Conservation (phyloP, 2,329 filamentous ascomycete genomes). For the Myriosclerotinia scirpicola region DNA sequence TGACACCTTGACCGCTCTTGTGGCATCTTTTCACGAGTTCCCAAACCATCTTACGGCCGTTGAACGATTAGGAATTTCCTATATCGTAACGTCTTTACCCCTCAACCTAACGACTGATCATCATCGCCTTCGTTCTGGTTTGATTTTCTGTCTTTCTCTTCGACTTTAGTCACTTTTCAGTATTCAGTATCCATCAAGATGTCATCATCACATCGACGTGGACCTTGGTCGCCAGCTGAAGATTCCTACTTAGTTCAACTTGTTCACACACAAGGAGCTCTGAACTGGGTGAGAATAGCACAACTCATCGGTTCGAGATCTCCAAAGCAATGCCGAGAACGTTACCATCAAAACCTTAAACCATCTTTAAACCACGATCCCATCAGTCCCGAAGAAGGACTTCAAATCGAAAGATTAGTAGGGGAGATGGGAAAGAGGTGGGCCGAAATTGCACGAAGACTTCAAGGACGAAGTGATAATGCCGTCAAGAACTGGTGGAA, state of each 20-base stretch:
- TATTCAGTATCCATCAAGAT: slow-evolving; percentile 27
- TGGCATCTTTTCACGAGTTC: slow-evolving; percentile 9
- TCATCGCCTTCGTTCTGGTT: slow-evolving; percentile 16
- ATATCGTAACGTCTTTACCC: slow-evolving; percentile 22
- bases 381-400: slow-evolving; percentile 69
- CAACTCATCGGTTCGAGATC: slow-evolving; percentile 72
- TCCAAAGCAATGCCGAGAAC: slow-evolving; percentile 92
- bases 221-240: slow-evolving; percentile 80
- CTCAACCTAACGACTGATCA: background rate
- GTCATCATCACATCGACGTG: slow-evolving; percentile 59
- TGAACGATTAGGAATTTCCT: slow-evolving; percentile 14
- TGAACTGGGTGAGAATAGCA: slow-evolving; percentile 90
- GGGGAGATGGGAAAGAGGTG: slow-evolving; percentile 78
- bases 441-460: slow-evolving; percentile 84
- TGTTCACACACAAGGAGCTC: slow-evolving; percentile 68
- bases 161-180: background rate
- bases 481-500: slow-evolving; percentile 99
- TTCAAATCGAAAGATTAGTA: slow-evolving; percentile 75
- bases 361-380: slow-evolving; percentile 70
- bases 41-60: slow-evolving; percentile 9
- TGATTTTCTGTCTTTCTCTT: slow-evolving; percentile 13
- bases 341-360: slow-evolving; percentile 92
- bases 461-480: slow-evolving; percentile 88
- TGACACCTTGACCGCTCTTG: slow-evolving; percentile 23
- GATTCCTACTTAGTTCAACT: slow-evolving; percentile 69